A percentile compares a stretch with the other conserved stretches of the same genome.
Conservation (phyloP, 2,329 filamentous ascomycete genomes). For the Cercospora sesami region DNA sequence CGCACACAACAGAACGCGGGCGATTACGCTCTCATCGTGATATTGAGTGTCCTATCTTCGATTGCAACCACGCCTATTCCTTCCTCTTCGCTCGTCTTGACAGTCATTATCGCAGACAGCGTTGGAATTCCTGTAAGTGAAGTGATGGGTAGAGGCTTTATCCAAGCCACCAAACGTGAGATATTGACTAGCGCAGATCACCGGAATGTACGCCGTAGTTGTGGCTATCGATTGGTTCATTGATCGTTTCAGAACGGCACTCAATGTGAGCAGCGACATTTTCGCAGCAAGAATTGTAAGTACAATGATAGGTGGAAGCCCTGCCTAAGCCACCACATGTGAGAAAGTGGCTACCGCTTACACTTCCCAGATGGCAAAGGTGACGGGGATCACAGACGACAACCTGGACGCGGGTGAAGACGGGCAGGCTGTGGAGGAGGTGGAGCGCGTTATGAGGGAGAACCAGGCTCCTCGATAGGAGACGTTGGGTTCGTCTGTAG, state of each 20-base stretch:
- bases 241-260: slow-evolving; percentile 56
- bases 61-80: slow-evolving; percentile 58
- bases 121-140: slow-evolving; percentile 42
- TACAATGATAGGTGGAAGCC: no score
- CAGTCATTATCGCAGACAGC: slow-evolving; percentile 53
- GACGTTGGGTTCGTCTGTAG: not conserved
- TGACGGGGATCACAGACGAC: slow-evolving; percentile 42
- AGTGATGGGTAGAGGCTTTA: not conserved
- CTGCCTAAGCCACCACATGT: no score
- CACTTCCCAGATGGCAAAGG: slow-evolving; percentile 35
- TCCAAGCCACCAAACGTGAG: no score
- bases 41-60: slow-evolving; percentile 54
- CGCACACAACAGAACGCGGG: slow-evolving; percentile 31
- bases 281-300: slow-evolving; percentile 40
- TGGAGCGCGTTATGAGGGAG: slow-evolving; percentile 17
- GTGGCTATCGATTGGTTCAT: slow-evolving; percentile 58
- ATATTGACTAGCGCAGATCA: slow-evolving; percentile 33
- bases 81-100: slow-evolving; percentile 53
- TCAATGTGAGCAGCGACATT: slow-evolving; percentile 55
- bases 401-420: slow-evolving; percentile 5
- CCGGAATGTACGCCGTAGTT: slow-evolving; percentile 53
- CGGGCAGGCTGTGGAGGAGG: slow-evolving; percentile 20
- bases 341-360: no score
- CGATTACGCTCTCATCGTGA: slow-evolving; percentile 53
- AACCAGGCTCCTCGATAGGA: slow-evolving; percentile 8